Evolutionary conservation across 2,329 filamentous ascomycete genomes (phyloP).

Genomic region (Neofusicoccum laricinum): DNA sequence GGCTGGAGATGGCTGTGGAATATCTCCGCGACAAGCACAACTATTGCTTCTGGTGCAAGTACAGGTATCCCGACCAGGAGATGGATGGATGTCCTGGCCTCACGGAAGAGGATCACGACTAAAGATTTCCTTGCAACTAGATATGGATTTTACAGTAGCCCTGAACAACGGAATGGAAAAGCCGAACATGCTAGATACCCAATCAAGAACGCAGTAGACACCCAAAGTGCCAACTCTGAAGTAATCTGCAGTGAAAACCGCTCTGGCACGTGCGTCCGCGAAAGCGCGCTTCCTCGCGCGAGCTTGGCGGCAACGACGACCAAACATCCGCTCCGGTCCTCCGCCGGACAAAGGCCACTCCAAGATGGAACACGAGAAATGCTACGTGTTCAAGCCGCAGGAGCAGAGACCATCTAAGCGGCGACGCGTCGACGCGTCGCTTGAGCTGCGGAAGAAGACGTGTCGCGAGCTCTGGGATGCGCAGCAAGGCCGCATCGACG

Average conservation of each 20-base stretch:
- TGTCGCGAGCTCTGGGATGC: slow-evolving; percentile 64
- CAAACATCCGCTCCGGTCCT: background rate
- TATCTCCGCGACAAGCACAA: slow-evolving; percentile 68
- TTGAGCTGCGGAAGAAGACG: slow-evolving; percentile 53
- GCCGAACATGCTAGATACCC: background rate
- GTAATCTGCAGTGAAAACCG: no score
- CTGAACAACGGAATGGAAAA: no score
- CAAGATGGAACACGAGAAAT: slow-evolving; percentile 48
- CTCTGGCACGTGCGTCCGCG: slow-evolving; percentile 12
- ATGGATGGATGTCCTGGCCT: slow-evolving; percentile 89
- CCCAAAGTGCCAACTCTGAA: no score
- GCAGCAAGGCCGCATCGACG: slow-evolving; percentile 63
- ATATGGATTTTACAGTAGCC: no score
- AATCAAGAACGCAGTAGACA: background rate
- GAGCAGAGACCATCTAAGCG: slow-evolving; percentile 41
- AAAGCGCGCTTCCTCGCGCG: background rate
- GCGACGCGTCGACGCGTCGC: slow-evolving; percentile 35
- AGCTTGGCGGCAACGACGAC: background rate
- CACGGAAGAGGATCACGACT: slow-evolving; percentile 79
- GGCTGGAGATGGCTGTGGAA: slow-evolving; percentile 62
- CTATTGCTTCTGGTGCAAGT: slow-evolving; percentile 98
- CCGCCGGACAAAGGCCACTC: background rate
- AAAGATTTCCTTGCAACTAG: slow-evolving; percentile 24
- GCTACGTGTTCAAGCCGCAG: slow-evolving; percentile 43
- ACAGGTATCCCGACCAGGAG: slow-evolving; percentile 65